Evolutionary conservation across 371 early-diverging fungal species (phyloP).

Genomic region (Capniomyces stellatus): DNA sequence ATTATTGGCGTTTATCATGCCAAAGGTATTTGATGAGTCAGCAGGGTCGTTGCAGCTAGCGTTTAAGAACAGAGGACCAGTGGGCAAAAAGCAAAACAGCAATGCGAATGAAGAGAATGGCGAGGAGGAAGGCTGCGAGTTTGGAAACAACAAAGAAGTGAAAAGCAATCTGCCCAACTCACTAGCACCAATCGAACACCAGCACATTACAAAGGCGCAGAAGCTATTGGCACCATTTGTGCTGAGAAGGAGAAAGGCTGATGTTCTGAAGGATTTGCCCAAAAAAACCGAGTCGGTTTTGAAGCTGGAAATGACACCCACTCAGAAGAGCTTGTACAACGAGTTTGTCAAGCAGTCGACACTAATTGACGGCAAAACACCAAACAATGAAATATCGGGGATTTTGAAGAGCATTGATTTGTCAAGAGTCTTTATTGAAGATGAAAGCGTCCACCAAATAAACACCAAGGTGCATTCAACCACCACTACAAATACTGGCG

Average conservation of each 20-base stretch:
- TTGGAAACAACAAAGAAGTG: not conserved
- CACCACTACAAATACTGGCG: not conserved
- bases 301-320: conserved; percentile 51
- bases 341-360: conserved; percentile 11
- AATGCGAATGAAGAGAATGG: not conserved
- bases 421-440: not conserved
- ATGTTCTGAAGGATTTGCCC: conserved; percentile 75
- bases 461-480: not conserved
- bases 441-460: not conserved
- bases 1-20: conserved; percentile 85
- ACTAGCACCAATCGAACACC: conserved; percentile 36
- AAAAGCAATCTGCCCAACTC: conserved; percentile 31
- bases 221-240: conserved; percentile 77
- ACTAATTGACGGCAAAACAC: no score
- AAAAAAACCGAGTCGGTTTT: conserved; percentile 72
- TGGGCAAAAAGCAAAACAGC: not conserved
- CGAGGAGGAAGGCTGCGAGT: no score
- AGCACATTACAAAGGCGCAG: conserved; percentile 23
- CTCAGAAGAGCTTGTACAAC: conserved; percentile 67
- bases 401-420: no score
- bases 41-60: conserved; percentile 29
- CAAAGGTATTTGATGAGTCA: conserved; percentile 51
- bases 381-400: no score
- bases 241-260: conserved; percentile 83
- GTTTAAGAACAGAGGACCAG: conserved; percentile 11